Evolutionary conservation across 2,329 filamentous ascomycete species (phyloP).

Genomic region (Drechslera avenae): DNA sequence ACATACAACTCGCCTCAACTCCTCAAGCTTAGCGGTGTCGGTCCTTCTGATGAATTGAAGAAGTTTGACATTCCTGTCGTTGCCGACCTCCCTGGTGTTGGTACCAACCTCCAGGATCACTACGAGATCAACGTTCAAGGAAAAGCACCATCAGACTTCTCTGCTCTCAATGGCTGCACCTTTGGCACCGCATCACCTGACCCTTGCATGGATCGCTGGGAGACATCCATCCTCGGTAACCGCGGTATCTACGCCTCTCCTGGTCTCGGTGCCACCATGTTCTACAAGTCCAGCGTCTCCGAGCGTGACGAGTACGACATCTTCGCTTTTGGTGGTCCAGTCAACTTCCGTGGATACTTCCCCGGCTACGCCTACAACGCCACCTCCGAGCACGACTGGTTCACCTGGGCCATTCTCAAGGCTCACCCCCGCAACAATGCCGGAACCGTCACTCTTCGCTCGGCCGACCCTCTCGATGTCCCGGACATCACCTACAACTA

Average conservation of each 20-base stretch:
- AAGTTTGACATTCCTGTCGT: slow-evolving; percentile 60
- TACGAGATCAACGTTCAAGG: slow-evolving; percentile 58
- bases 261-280: slow-evolving; percentile 59
- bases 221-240: slow-evolving; percentile 51
- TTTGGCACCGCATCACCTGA: slow-evolving; percentile 50
- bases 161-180: slow-evolving; percentile 49
- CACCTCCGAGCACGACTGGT: slow-evolving; percentile 54
- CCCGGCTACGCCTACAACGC: slow-evolving; percentile 61
- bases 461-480: slow-evolving; percentile 65
- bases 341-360: slow-evolving; percentile 62
- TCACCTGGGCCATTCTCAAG: slow-evolving; percentile 63
- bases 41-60: slow-evolving; percentile 59
- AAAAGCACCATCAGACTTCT: slow-evolving; percentile 46
- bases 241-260: slow-evolving; percentile 55
- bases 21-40: slow-evolving; percentile 68
- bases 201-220: slow-evolving; percentile 53
- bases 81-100: slow-evolving; percentile 66
- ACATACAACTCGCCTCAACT: slow-evolving; percentile 69
- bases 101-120: slow-evolving; percentile 69
- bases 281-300: slow-evolving; percentile 50
- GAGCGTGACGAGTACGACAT: slow-evolving; percentile 59
- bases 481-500: slow-evolving; percentile 61
- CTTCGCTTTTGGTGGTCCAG: slow-evolving; percentile 61
- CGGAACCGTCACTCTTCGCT: slow-evolving; percentile 66
- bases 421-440: slow-evolving; percentile 65